A percentile compares a stretch with the other conserved stretches of the same genome.
phyloP scores from a whole-genome alignment of 768 basidiomycete genomes.

The Mycena chlorophos region DNA sequence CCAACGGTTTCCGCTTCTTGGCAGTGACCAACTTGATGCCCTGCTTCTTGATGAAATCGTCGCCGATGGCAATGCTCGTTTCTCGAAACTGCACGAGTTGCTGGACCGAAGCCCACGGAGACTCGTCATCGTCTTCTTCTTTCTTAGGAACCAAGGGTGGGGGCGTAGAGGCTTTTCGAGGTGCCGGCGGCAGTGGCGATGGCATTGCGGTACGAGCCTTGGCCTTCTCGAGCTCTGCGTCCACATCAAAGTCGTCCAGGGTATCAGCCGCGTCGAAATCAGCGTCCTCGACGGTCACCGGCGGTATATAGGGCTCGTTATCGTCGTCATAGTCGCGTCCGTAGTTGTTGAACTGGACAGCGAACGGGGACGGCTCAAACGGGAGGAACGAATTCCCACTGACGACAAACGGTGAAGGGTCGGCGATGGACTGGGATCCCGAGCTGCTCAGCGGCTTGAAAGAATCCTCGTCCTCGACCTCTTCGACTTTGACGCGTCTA shows the following conservation, averaged over 20 bases:
- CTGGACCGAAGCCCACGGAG: conserved; percentile 25
- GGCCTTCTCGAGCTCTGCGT: conserved; percentile 18
- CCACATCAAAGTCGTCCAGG: conserved; percentile 19
- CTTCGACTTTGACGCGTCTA: conserved; percentile 19
- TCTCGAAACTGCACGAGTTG: conserved; percentile 31
- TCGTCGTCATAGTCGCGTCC: background rate
- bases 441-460: conserved; percentile 2
- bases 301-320: conserved; percentile 2
- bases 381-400: too few species aligned
- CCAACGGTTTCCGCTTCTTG: conserved; percentile 16
- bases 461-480: conserved; percentile 17
- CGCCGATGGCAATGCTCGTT: conserved; percentile 25
- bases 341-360: background rate
- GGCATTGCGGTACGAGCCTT: conserved; percentile 12
- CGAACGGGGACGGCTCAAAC: too few species aligned
- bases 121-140: conserved; percentile 20
- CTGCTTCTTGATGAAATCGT: conserved; percentile 26
- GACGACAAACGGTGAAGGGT: too few species aligned
- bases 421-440: too few species aligned
- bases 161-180: too few species aligned
- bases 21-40: conserved; percentile 22
- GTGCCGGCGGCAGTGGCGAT: conserved; percentile 6
- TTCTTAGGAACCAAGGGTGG: conserved; percentile 4
- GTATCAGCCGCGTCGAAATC: conserved; percentile 20
- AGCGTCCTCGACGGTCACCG: background rate